These are phyloP conservation scores for Claviceps citrina DNA, from an alignment of 2,329 filamentous ascomycete species.

Conservation along the genomic window DNA sequence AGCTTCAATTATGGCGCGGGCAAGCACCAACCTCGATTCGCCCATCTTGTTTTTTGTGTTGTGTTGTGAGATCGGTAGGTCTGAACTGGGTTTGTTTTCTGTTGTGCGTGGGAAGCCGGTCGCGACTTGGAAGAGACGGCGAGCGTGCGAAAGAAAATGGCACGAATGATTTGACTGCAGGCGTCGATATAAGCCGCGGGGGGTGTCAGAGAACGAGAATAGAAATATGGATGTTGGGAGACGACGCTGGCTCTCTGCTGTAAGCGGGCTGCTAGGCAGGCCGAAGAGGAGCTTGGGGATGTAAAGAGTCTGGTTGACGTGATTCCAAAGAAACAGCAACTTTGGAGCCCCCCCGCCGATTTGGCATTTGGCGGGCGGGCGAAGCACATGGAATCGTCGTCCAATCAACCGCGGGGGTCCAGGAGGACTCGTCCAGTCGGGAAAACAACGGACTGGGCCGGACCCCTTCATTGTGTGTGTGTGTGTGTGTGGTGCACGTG, in stretches of 20 bases:
- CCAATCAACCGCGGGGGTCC: slow-evolving; percentile 24
- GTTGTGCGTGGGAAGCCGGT: not conserved
- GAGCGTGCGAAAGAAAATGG: not conserved
- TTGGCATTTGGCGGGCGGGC: no score
- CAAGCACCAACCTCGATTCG: slow-evolving; percentile 28
- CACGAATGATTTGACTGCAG: not conserved
- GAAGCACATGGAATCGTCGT: slow-evolving; percentile 12
- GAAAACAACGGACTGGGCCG: slow-evolving; percentile 9
- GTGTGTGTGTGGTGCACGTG: not conserved
- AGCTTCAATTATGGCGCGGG: not conserved
- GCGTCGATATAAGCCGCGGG: not conserved
- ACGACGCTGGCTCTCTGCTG: slow-evolving; percentile 1
- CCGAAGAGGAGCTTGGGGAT: slow-evolving; percentile 8
- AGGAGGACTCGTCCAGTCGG: slow-evolving; percentile 3
- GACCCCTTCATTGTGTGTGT: not conserved
- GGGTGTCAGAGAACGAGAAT: not conserved
- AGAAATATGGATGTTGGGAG: not conserved
- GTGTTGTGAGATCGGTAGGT: slow-evolving; percentile 7
- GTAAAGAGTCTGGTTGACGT: slow-evolving; percentile 1
- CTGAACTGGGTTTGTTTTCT: not conserved
- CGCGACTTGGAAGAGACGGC: not conserved
- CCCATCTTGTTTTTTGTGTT: slow-evolving; percentile 31
- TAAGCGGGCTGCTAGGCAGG: not conserved
- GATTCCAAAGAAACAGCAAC: slow-evolving; percentile 1
- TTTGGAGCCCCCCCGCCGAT: not conserved